A percentile compares a stretch with the other conserved stretches of the same genome.
Evolutionary conservation across 108 stramenopile genomes (phyloP).

Genomic region (Hondaea fermentalgiana): DNA sequence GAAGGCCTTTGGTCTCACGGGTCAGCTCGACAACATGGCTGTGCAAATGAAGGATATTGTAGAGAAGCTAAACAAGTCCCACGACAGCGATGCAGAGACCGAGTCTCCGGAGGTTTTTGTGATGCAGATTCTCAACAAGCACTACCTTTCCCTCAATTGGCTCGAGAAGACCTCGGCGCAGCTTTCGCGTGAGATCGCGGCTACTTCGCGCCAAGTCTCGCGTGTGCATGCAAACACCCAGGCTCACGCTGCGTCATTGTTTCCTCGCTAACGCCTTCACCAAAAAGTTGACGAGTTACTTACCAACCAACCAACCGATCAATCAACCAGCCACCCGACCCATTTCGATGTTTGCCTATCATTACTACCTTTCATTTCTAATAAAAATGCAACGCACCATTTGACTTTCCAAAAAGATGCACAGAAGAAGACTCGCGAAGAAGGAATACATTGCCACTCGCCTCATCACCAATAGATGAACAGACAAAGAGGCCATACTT

Average conservation of each 20-base stretch:
- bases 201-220: neutral
- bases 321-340: too few species aligned
- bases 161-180: neutral
- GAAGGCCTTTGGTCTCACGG: neutral
- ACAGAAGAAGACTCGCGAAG: too few species aligned
- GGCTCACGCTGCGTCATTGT: neutral
- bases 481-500: too few species aligned
- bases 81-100: neutral
- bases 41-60: neutral
- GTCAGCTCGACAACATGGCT: neutral
- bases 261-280: neutral
- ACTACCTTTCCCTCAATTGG: slow-evolving; percentile 3
- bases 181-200: neutral
- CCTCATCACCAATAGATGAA: too few species aligned
- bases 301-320: too few species aligned
- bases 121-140: slow-evolving; percentile 1
- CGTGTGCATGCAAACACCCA: neutral
- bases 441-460: too few species aligned
- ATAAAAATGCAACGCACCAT: too few species aligned
- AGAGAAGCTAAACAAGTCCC: slow-evolving; percentile 13
- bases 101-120: neutral
- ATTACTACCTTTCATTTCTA: too few species aligned
- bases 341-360: too few species aligned
- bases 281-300: too few species aligned
- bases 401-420: too few species aligned